These are phyloP conservation scores for Plantago ovata DNA, from an alignment of 257 asterid genomes.

Conservation along the genomic window DNA sequence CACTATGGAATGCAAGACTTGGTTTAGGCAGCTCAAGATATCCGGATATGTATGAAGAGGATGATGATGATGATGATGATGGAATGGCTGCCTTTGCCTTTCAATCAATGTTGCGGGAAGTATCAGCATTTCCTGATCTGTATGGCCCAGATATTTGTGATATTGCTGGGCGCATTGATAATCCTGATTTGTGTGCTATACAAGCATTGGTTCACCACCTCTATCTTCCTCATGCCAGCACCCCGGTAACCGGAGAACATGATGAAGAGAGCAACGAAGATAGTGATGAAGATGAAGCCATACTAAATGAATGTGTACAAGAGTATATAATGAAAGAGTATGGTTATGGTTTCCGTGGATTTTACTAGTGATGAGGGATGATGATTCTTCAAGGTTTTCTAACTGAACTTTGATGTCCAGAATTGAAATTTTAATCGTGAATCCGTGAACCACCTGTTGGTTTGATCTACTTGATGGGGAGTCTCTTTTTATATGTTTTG, in stretches of 20 bases:
- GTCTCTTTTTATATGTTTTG: no score
- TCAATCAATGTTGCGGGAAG: conserved; percentile 5
- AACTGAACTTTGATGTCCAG: no score
- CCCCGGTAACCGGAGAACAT: background rate
- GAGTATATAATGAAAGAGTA: no score
- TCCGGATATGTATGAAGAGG: background rate
- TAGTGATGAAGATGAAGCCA: conserved; percentile 1
- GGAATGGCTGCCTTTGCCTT: background rate
- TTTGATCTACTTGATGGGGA: no score
- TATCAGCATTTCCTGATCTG: background rate
- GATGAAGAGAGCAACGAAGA: background rate
- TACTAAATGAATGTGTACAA: no score
- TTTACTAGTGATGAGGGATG: no score
- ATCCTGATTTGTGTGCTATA: conserved; percentile 1
- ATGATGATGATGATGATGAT: background rate
- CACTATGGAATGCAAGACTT: background rate
- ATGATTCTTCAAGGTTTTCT: no score
- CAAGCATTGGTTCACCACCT: background rate
- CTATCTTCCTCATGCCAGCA: background rate
- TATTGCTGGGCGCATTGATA: background rate
- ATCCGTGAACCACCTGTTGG: no score
- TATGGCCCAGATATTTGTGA: background rate
- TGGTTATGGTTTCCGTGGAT: no score
- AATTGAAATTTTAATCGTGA: no score
- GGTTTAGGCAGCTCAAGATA: conserved; percentile 9